Base-by-base conservation (phyloP, 257 asterid species). In the Gynochthodes officinalis region DNA sequence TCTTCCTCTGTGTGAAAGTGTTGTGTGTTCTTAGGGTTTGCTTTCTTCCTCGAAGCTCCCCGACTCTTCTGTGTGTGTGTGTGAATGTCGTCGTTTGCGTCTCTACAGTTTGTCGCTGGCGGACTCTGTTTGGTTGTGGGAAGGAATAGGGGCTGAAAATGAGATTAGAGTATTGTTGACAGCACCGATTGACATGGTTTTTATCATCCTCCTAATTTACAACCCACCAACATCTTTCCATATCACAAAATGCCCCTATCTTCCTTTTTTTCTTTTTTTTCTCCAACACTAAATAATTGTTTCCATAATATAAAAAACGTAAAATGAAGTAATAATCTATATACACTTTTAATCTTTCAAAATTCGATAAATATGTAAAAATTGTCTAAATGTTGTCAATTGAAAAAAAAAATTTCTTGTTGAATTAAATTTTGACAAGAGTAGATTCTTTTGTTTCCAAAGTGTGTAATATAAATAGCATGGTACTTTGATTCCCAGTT, bases 21-120 rank as follows among this genome's bases (percentile, higher is more conserved):
- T 37, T 8, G 69, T 28, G 40, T 57, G 43, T 32, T 25, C 5
- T 25, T 57, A 67, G 73, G 78, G 78, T 74, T 67, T 55, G 50
- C 65, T 40, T n/a, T 16, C 44, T 64, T 33, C 65, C 23, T 44
- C 48, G 46, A 64, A 53, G 58, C 62, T 57, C 50, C 66, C 35
- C 79, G 64, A 48, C 60, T 58, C 75, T 28, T 32, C 62, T 61
- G 70, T 70, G 30, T 64, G 73, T 77, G 14, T 57, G 53, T 61
- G 73, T 77, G 8, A 15, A 52, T 53, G 54, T 63, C 63, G 57
- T 4, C 70, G 32, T 60, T 71, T 76, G 30, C 65, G 58, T 66
- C 49, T 72, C 66, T 55, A n/a, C 6, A 55, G 50, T 70, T 70
- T 27, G 76, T 76, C 78, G 75, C 43, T 81, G 82, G 78, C 73